phyloP scores from a whole-genome alignment of 2,329 filamentous ascomycete genomes.

The Penicillium sp. region DNA sequence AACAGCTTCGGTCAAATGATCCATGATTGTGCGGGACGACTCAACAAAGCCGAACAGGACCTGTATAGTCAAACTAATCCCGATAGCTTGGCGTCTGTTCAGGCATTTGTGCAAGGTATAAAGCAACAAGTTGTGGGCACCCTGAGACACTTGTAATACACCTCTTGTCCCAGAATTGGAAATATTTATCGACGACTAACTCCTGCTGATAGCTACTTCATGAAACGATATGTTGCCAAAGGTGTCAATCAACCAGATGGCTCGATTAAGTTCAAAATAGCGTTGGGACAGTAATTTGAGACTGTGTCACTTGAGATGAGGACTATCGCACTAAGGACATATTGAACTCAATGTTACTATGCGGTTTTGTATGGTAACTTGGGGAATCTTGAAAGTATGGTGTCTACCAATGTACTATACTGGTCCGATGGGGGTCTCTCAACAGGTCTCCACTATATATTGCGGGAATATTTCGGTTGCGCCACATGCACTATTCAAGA shows the following conservation, averaged over 20 bases:
- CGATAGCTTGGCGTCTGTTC: background rate
- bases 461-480: background rate
- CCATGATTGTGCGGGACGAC: background rate
- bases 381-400: background rate
- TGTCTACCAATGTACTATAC: background rate
- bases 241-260: background rate
- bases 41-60: background rate
- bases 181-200: background rate
- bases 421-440: background rate
- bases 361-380: background rate
- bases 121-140: background rate
- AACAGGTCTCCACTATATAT: background rate
- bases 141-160: background rate
- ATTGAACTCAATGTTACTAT: background rate
- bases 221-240: background rate
- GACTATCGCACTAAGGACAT: background rate
- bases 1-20: background rate
- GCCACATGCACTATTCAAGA: background rate
- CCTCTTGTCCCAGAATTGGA: background rate
- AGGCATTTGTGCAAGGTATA: background rate
- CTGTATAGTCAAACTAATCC: background rate
- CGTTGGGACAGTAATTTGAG: background rate
- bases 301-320: no score
- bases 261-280: background rate
- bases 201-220: background rate